Percentiles rank a stretch among this genome's conserved stretches.
phyloP scores from a whole-genome alignment of 768 basidiomycete species.

The Mycena indigotica region DNA sequence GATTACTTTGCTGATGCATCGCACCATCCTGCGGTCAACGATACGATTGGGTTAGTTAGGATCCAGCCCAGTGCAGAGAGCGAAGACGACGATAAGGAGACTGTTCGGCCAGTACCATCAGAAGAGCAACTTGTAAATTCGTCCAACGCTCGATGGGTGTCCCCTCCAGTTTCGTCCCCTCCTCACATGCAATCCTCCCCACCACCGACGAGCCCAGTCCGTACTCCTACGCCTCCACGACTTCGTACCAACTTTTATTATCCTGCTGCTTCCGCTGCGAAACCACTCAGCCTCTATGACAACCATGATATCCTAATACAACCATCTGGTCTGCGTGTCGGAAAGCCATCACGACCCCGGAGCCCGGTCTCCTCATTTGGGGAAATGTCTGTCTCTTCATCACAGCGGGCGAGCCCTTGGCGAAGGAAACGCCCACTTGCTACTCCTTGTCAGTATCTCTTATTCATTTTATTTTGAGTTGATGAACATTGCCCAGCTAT shows the following conservation, averaged over 20 bases:
- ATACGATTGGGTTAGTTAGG: conserved; percentile 6
- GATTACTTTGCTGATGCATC: conserved; percentile 17
- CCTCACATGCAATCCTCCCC: not conserved
- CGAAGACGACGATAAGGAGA: not conserved
- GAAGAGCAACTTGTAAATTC: not conserved
- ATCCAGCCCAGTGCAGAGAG: not conserved
- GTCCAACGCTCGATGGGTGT: not conserved
- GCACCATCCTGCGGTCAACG: conserved; percentile 9
- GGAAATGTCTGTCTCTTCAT: not conserved
- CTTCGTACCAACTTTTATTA: no score
- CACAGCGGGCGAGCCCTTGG: not conserved
- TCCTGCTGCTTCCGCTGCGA: not conserved
- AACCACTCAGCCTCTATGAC: no score
- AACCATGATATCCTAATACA: no score
- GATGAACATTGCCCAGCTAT: not conserved
- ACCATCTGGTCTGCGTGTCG: no score
- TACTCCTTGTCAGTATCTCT: not conserved
- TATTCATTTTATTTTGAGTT: not conserved
- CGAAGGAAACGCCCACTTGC: not conserved
- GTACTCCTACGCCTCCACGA: not conserved
- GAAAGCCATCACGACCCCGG: not conserved
- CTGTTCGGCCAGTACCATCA: not conserved
- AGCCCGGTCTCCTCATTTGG: not conserved
- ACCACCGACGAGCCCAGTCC: not conserved
- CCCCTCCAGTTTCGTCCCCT: not conserved